Evolutionary conservation across 257 asterid species (phyloP), one percentile per base, ranked within the genome.

Genomic region (Phtheirospermum japonicum): DNA sequence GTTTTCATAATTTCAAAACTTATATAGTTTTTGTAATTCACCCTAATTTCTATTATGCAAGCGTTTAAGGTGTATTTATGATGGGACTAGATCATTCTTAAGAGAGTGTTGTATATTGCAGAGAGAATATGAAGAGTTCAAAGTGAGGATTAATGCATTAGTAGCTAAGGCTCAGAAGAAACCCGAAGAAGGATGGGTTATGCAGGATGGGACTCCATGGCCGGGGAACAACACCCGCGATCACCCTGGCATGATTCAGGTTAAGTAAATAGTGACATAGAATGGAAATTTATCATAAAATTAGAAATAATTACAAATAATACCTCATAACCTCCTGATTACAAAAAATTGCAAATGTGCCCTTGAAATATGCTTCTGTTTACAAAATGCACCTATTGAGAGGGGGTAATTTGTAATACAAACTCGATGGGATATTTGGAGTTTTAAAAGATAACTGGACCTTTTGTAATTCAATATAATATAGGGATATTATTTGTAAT

Each of bases 181-280:
- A 71, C 96, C 96, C 14, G 96, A 88, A 75, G 96, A 88, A 68
- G 96, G 95, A 32, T 88, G 96, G 96, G 84, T 85, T 53, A 88
- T 88, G 94, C 95, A 88, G 68, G 94, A 88, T 54, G 96, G 96
- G 12, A 81, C 91, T 31, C 96, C 89, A 5, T 88, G 96, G 96
- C 96, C 96, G 0, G 96, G 96, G 55, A 88, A 88, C 75, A 85
- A 79, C 74, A 85, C 89, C 31, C 79, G 96, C 2, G 92, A 88
- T 63, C 96, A 88, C 67, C 92, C 96, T 51, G 96, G 96, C 68
- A 88, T 88, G 96, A 85, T 88, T 76, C 96, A 88, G 87, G 94
- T 84, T 16, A 42, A 37, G 13, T 20, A n/a, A 12, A 18, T 37
- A 23, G 10, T 58, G 36, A 45, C 9, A 18, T 30, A 50, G 36